phyloP scores from a whole-genome alignment of 257 asterid genomes.

The Nicotiana tomentosiformis region DNA sequence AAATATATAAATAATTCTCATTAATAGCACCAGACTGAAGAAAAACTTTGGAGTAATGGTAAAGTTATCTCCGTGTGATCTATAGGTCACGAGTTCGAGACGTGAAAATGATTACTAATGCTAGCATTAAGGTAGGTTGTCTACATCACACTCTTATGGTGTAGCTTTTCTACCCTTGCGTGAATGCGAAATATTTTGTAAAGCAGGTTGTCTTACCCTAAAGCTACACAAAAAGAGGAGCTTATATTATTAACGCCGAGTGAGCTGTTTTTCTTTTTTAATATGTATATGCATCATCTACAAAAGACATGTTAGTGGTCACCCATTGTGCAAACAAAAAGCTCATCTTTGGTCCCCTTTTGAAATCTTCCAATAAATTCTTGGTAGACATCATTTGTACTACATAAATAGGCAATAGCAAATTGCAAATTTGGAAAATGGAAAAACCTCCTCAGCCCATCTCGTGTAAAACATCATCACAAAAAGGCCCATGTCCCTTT shows the following conservation, averaged over 20 bases:
- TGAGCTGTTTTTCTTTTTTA: neutral
- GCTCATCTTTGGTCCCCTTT: slow-evolving; percentile 10
- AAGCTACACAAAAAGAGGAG: too few relatives aligned
- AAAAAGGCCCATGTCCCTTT: neutral
- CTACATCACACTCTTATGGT: too few relatives aligned
- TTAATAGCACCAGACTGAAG: neutral
- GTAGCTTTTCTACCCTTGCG: too few relatives aligned
- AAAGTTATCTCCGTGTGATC: too few relatives aligned
- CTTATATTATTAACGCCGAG: neutral
- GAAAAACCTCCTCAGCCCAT: neutral
- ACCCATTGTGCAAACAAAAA: neutral
- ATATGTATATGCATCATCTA: neutral
- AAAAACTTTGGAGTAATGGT: neutral
- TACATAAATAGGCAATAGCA: neutral
- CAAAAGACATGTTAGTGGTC: slow-evolving; percentile 19
- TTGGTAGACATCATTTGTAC: neutral
- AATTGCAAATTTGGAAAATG: neutral
- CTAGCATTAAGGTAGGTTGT: accelerated
- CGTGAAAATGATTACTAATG: accelerated
- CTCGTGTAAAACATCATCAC: neutral
- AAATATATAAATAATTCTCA: neutral
- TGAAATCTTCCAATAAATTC: neutral
- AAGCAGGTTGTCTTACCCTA: too few relatives aligned
- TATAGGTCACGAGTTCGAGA: accelerated
- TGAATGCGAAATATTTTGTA: too few relatives aligned